Base-by-base conservation (phyloP, 2,329 filamentous ascomycete species). In the Beauveria caledonica region DNA sequence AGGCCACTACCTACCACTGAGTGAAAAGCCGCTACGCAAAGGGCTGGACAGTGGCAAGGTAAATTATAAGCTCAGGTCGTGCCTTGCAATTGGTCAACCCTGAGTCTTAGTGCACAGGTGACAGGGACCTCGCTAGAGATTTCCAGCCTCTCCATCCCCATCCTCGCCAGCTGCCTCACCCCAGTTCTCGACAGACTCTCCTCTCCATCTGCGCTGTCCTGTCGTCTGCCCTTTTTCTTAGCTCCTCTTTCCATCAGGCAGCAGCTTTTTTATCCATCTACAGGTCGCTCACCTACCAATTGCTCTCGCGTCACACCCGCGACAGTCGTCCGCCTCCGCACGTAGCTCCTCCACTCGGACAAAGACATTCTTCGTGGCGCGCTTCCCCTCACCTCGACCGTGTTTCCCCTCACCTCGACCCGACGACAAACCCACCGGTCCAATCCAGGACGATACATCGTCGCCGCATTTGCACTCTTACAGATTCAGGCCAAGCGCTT, bases 131-230 rank as follows among this genome's bases (percentile, higher is more conserved):
- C 8, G 44, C 44, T 23, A 46, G 44, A 52, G 29, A 36, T 40
- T 53, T 40, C 50, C 50, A 52, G 50, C 50, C 49, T 51, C 49
- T 51, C 48, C 49, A 52, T 52, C 49, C 49, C 49, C 49, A 23
- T 52, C 25, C 49, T 52, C 11, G 33, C 40, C 49, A 52, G 44
- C 44, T 23, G 44, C 44, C 44, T 46, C 19, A 46, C 19, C 44
- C 50, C 50, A 52, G 50, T 33, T 33, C 50, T 52, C 33, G 19
- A 52, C 50, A 23, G 11, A 10, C 33, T 36, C 33, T 36, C 33
- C 33, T 36, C 33, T 36, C 33, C 33, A 36, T 36, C 33, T 36
- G 11, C 33, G 33, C 33, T 13, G 33, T 36, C 11, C 5, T 36
- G 33, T 36, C 13, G 6, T 33, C 7, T 36, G 8, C 19, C 27